Evolutionary conservation across 805 yeast genomes (phyloP), one percentile per base, ranked within the genome.

Genomic region (Candida patagonica): DNA sequence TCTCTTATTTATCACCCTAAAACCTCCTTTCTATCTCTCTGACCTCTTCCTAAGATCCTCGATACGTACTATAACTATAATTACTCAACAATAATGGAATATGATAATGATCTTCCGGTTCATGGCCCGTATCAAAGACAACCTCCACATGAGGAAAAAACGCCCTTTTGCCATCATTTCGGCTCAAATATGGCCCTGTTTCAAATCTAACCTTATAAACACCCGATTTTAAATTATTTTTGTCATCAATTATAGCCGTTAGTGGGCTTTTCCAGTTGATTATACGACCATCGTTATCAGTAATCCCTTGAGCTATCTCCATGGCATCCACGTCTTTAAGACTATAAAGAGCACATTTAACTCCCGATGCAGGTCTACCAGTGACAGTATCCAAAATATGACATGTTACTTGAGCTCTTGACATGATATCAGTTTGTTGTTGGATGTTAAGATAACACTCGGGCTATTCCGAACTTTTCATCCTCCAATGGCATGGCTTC

Each of bases 101-200:
- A 57, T 88, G 97, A 60, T 86, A 88, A 57, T 88, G 97, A 27
- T 73, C 65, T 44, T 79, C 85, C 0, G 85, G 79, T 0, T 82
- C 81, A 46, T 68, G 67, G 5, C 69, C 70, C 3, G 88, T 74
- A 23, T 71, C 71, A 55, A 88, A 88, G 1, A 70, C 66, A 29
- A 88, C 82, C 44, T 88, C 96, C 6, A 87, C 86, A 54, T 73
- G 80, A 0, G 96, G 96, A 67, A 87, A 88, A 56, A 87, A 87
- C 1, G 87, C 79, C 42, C 67, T 61, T 42, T 61, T 59, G 26
- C 61, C 51, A 9, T 48, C 34, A 45, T 53, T 35, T 45, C 45
- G 7, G 9, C 56, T 46, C 49, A 82, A 78, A 55, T 85, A 85
- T 27, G 73, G 70, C 3, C 79, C 79, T 0, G 94, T 82, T 38